Base-by-base conservation (phyloP, 208 protist genomes). In the Vickermania ingenoplastis region DNA sequence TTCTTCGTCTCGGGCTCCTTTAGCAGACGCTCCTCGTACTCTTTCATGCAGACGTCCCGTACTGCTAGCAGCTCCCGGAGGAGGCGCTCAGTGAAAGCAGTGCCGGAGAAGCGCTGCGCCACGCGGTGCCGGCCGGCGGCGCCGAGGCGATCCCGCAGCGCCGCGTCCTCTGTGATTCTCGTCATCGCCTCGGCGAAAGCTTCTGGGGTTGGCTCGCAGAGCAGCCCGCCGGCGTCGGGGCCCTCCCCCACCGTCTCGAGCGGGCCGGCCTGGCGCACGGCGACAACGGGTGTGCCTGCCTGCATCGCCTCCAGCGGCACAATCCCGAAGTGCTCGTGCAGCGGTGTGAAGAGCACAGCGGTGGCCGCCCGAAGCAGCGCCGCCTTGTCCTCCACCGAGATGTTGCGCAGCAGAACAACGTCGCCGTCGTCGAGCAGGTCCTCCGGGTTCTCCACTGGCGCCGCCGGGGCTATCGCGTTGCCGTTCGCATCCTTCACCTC, bases 321-420 rank as follows among this genome's bases (percentile, higher is more conserved):
- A 69, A 97, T 98, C 29, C 97, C 97, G 77, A 98, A 98, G 64
- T 99, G 96, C 62, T 98, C 96, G 49, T 73, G 68, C 0, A 72
- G 57, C n/a, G 96, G 95, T 23, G 96, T 99, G 67, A 98, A 99
- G 0, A 98, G 30, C 17, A 98, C 45, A 2, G 79, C 83, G 22
- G 53, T 69, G 58, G 83, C 83, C n/a, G 77, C 54, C 0, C 59
- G 65, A 1, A 99, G 65, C 31, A 98, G 61, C 21, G 61, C 54
- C 17, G 57, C 61, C 57, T 93, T 89, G 22, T 81, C 67, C 3
- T 57, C 71, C 41, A 95, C 73, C 27, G 68, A 82, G 60, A 98
- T 89, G 49, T 89, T 94, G 25, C 65, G 55, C 13, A 97, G 48
- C 29, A 97, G 96, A 21, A 77, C 50, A 1, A 96, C 72, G 17